These are phyloP conservation scores for Saccharomyces hybrid DNA, from an alignment of 1,139 yeast species.

Conservation along the genomic window DNA sequence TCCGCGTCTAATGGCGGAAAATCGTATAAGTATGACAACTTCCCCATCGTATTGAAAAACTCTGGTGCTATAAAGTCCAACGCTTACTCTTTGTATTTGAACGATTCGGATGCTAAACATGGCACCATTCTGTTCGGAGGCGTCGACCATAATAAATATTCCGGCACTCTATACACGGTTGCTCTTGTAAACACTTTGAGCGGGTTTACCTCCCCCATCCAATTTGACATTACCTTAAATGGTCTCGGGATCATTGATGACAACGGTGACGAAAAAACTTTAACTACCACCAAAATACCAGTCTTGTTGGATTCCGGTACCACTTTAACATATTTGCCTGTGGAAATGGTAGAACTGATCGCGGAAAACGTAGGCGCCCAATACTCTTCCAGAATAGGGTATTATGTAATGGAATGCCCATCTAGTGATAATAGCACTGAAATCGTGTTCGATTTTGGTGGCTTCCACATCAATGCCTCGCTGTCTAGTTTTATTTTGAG, in stretches of 20 bases:
- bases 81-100: conserved; percentile 48
- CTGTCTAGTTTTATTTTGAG: conserved; percentile 34
- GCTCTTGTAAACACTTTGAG: conserved; percentile 37
- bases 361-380: conserved; percentile 35
- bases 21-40: conserved; percentile 39
- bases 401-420: conserved; percentile 33
- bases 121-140: conserved; percentile 52
- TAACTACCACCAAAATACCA: conserved; percentile 25
- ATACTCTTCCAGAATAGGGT: conserved; percentile 31
- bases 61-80: conserved; percentile 45
- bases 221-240: conserved; percentile 39
- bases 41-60: conserved; percentile 37
- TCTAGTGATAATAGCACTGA: conserved; percentile 18
- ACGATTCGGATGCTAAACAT: conserved; percentile 33
- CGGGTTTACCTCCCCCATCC: conserved; percentile 32
- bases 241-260: conserved; percentile 33
- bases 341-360: conserved; percentile 33
- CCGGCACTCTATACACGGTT: conserved; percentile 40
- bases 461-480: conserved; percentile 41
- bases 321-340: conserved; percentile 48
- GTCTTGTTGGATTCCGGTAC: conserved; percentile 64
- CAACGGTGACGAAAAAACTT: conserved; percentile 23
- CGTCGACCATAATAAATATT: conserved; percentile 45
- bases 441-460: conserved; percentile 44
- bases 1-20: conserved; percentile 9